A percentile compares a stretch with the other conserved stretches of the same genome.
phyloP scores from a whole-genome alignment of 495 filamentous ascomycete genomes.

The Jackrogersella minutella region DNA sequence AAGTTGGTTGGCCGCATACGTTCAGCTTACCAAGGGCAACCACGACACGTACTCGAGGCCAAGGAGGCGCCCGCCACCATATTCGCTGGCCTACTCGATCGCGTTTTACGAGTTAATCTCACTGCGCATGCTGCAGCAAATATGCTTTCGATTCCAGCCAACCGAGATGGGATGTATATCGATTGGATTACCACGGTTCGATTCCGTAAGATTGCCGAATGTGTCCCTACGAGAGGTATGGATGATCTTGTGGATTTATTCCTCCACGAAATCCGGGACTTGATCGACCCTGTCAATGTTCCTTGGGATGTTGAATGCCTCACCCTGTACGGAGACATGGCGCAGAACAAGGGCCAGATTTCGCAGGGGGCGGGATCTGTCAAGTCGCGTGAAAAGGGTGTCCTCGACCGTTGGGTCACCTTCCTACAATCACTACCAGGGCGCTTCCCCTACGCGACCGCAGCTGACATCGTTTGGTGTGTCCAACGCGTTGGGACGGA shows the following conservation, averaged over 20 bases:
- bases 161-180: constrained; percentile 88
- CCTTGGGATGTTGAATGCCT: constrained; percentile 63
- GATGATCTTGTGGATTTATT: constrained; percentile 74
- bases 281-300: constrained; percentile 70
- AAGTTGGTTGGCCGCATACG: constrained; percentile 78
- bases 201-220: constrained; percentile 70
- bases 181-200: constrained; percentile 88
- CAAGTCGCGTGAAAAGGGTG: constrained; percentile 56
- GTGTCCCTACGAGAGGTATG: constrained; percentile 67
- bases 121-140: constrained; percentile 86
- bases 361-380: constrained; percentile 28
- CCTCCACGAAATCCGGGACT: constrained; percentile 73
- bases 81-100: constrained; percentile 84
- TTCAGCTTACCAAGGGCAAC: constrained; percentile 80
- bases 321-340: constrained; percentile 62
- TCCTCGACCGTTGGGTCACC: constrained; percentile 84
- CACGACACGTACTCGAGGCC: constrained; percentile 81
- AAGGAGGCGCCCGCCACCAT: constrained; percentile 88
- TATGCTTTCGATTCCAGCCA: constrained; percentile 73
- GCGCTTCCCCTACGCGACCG: constrained; percentile 75
- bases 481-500: constrained; percentile 73
- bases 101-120: constrained; percentile 87
- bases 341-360: constrained; percentile 50
- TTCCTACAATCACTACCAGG: constrained; percentile 79
- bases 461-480: constrained; percentile 71